Evolutionary conservation across 1,139 yeast genomes (phyloP).

Genomic region (Geotrichum klebahnii): DNA sequence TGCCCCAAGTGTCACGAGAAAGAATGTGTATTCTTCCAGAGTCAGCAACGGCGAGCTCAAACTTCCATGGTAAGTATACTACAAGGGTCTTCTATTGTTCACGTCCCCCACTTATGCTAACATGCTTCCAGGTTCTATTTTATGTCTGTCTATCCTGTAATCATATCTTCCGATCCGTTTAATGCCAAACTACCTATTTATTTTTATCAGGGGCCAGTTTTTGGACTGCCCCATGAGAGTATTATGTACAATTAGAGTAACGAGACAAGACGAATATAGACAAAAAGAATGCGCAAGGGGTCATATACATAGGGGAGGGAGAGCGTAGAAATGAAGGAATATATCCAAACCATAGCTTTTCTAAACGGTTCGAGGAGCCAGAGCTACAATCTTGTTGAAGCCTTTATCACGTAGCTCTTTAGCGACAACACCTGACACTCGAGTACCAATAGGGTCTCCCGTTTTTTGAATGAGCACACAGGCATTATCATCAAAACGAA

Average conservation of each 20-base stretch:
- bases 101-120: no score
- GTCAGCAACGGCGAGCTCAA: conserved; percentile 90
- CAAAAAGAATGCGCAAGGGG: background rate
- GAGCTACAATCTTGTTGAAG: conserved; percentile 78
- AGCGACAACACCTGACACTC: conserved; percentile 89
- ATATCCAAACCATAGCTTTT: no score
- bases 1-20: conserved; percentile 85
- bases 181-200: conserved; percentile 3
- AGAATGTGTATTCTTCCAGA: conserved; percentile 93
- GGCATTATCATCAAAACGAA: conserved; percentile 93
- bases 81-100: no score
- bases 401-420: conserved; percentile 83
- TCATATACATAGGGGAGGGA: background rate
- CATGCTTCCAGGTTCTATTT: conserved; percentile 48
- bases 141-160: conserved; percentile 89
- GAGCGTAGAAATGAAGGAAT: background rate
- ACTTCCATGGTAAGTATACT: conserved; percentile 83
- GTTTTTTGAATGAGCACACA: conserved; percentile 89
- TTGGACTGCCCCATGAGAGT: no score
- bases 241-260: conserved; percentile 2
- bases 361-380: conserved; percentile 83
- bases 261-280: no score
- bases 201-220: background rate
- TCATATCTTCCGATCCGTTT: conserved; percentile 49
- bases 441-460: conserved; percentile 91